Conservation (phyloP, 352 stramenopile genomes). For the Phytopythium aichiense region DNA sequence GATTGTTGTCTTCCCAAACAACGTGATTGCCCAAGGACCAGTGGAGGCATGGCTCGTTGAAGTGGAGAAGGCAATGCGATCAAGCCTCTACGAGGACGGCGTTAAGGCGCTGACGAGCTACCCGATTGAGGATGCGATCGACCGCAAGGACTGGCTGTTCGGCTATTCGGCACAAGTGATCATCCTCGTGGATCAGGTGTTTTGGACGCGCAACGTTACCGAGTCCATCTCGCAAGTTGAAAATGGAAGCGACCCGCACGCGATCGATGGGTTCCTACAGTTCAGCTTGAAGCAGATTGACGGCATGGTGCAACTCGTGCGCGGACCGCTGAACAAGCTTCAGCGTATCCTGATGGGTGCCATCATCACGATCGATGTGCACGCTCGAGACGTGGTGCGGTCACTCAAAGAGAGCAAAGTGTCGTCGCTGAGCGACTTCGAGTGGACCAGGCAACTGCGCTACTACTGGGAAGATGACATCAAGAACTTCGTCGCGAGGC, state of each 20-base stretch:
- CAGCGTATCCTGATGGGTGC: conserved; percentile 89
- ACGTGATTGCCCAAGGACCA: conserved; percentile 76
- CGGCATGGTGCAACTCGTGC: conserved; percentile 89
- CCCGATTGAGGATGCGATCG: conserved; percentile 83
- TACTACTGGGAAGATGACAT: conserved; percentile 89
- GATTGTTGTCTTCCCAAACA: conserved; percentile 68
- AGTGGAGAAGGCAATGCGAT: conserved; percentile 86
- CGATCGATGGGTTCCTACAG: conserved; percentile 81
- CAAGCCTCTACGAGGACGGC: conserved; percentile 83
- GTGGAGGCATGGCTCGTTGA: conserved; percentile 87
- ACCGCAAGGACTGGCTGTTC: conserved; percentile 89
- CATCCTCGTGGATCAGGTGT: conserved; percentile 91
- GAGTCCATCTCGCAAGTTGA: conserved; percentile 78
- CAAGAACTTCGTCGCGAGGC: conserved; percentile 79
- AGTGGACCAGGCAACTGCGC: conserved; percentile 88
- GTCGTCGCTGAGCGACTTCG: conserved; percentile 82
- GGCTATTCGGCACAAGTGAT: conserved; percentile 81
- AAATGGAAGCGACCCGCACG: conserved; percentile 48
- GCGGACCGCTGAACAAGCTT: conserved; percentile 77
- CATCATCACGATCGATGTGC: conserved; percentile 91
- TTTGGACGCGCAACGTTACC: conserved; percentile 89
- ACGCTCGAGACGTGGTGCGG: conserved; percentile 87
- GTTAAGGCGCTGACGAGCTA: conserved; percentile 85
- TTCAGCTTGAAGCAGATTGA: conserved; percentile 92
- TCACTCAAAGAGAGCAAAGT: conserved; percentile 79